These are phyloP conservation scores for Davidsoniella eucalypti DNA, from an alignment of 2,329 filamentous ascomycete genomes.

Conservation along the genomic window DNA sequence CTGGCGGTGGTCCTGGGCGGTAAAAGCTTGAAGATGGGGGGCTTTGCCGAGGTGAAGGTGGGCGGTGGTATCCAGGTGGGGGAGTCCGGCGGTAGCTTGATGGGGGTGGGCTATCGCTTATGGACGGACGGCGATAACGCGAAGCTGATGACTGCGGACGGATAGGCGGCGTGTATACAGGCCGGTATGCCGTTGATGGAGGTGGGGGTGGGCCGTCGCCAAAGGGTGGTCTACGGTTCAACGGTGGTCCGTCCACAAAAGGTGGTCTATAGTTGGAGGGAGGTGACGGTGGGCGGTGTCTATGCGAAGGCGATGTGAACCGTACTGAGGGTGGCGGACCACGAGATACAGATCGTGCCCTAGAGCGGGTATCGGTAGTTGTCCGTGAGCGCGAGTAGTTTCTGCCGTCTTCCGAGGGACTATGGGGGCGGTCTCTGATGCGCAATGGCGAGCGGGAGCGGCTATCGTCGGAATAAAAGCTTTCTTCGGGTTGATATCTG, in stretches of 20 bases:
- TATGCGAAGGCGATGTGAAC: slow-evolving; percentile 3
- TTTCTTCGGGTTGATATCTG: not conserved
- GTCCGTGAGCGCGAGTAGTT: not conserved
- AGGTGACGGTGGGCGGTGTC: not conserved
- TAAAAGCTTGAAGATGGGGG: not conserved
- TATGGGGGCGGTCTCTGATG: not conserved
- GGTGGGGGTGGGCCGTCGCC: not conserved
- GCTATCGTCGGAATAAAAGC: not conserved
- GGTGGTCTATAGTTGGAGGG: not conserved
- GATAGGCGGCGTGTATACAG: not conserved
- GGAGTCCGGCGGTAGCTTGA: not conserved
- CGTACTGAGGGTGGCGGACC: slow-evolving; percentile 5
- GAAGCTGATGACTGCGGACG: not conserved
- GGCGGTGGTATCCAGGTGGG: not conserved
- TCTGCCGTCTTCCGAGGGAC: not conserved
- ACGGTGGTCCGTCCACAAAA: not conserved
- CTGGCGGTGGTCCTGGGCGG: not conserved
- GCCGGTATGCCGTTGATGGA: not conserved
- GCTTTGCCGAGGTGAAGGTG: not conserved
- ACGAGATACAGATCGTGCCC: slow-evolving; percentile 4
- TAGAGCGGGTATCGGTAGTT: too few species aligned
- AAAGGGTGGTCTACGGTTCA: not conserved
- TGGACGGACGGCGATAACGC: not conserved
- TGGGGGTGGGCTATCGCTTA: not conserved
- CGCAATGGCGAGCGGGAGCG: slow-evolving; percentile 3